These are phyloP conservation scores for Leccinum subtestaceum DNA, from an alignment of 768 basidiomycete species.

Conservation along the genomic window DNA sequence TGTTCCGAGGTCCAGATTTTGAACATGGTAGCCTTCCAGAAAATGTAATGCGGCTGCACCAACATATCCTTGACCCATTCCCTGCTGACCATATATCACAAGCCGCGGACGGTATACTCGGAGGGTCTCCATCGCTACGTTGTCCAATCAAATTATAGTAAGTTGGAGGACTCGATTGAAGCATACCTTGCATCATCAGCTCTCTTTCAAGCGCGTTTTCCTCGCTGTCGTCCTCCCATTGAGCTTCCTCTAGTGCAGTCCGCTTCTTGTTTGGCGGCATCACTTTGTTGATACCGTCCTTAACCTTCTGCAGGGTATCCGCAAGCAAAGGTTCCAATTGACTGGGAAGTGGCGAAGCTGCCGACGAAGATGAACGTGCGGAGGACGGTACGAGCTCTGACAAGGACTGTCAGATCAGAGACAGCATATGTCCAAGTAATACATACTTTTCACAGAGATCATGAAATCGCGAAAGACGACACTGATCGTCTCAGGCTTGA, in stretches of 20 bases:
- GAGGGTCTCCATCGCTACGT: slow-evolving; percentile 83
- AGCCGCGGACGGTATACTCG: slow-evolving; percentile 89
- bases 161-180: not conserved
- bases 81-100: slow-evolving; percentile 71
- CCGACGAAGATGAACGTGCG: slow-evolving; percentile 83
- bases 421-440: not conserved
- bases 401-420: slow-evolving; percentile 8
- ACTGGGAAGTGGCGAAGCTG: slow-evolving; percentile 77
- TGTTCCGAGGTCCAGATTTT: slow-evolving; percentile 87
- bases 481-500: slow-evolving; percentile 82
- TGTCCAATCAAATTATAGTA: slow-evolving; percentile 2
- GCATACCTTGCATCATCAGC: slow-evolving; percentile 80
- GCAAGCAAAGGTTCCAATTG: slow-evolving; percentile 82
- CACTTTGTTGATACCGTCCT: slow-evolving; percentile 64
- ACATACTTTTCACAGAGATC: slow-evolving; percentile 91
- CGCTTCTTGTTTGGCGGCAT: slow-evolving; percentile 80
- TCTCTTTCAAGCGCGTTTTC: slow-evolving; percentile 89
- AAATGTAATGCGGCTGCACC: slow-evolving; percentile 91
- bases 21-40: slow-evolving; percentile 93
- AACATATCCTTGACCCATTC: slow-evolving; percentile 90
- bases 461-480: slow-evolving; percentile 91
- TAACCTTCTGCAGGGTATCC: slow-evolving; percentile 67
- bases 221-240: slow-evolving; percentile 80
- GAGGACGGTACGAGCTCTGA: slow-evolving; percentile 93
- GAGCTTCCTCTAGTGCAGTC: slow-evolving; percentile 90